phyloP scores from a whole-genome alignment of 768 basidiomycete genomes.

The Albatrellus ellisii region DNA sequence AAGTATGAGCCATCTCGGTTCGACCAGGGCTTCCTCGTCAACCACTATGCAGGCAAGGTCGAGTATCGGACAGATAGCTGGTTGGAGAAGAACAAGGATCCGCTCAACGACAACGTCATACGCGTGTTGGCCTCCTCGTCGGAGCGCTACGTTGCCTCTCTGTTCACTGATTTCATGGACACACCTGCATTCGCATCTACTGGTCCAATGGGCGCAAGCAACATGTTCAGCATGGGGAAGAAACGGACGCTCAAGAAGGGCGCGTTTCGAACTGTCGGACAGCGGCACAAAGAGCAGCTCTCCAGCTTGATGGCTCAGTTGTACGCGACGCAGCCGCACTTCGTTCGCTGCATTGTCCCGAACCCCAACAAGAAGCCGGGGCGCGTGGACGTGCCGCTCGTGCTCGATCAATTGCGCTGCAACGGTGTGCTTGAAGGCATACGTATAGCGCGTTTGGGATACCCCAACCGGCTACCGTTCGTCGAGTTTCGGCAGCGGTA shows the following conservation, averaged over 20 bases:
- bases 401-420: slow-evolving; percentile 91
- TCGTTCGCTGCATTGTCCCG: slow-evolving; percentile 96
- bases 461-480: slow-evolving; percentile 94
- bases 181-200: slow-evolving; percentile 17
- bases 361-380: slow-evolving; percentile 87
- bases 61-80: slow-evolving; percentile 94
- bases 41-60: slow-evolving; percentile 94
- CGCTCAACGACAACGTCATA: slow-evolving; percentile 90
- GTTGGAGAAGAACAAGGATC: slow-evolving; percentile 99
- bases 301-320: slow-evolving; percentile 84
- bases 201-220: slow-evolving; percentile 27
- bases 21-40: slow-evolving; percentile 87
- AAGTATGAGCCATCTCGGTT: slow-evolving; percentile 86
- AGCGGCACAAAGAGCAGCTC: slow-evolving; percentile 93
- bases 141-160: slow-evolving; percentile 65
- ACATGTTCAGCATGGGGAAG: slow-evolving; percentile 37
- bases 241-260: slow-evolving; percentile 83
- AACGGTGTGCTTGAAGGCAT: slow-evolving; percentile 99
- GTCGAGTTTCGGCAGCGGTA: slow-evolving; percentile 96
- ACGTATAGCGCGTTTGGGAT: slow-evolving; percentile 92
- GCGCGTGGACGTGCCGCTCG: slow-evolving; percentile 84
- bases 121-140: slow-evolving; percentile 75
- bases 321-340: slow-evolving; percentile 91
- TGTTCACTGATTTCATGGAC: slow-evolving; percentile 78
- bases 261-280: slow-evolving; percentile 91